These are phyloP conservation scores for Geotrichum phurueaensis DNA, from an alignment of 1,139 yeast species.

Conservation along the genomic window DNA sequence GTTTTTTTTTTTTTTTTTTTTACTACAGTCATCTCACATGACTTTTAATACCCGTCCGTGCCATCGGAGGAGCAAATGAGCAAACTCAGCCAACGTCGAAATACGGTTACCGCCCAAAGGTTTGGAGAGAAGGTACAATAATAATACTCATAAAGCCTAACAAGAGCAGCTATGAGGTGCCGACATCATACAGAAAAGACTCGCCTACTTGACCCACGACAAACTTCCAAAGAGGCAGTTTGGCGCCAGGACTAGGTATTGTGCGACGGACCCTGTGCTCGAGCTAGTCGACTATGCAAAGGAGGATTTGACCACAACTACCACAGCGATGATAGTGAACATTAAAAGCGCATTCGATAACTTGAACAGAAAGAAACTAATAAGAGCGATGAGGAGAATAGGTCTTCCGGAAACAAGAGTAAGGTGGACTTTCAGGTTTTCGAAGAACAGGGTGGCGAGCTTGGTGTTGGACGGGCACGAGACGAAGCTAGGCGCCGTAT, in stretches of 20 bases:
- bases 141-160: too few relatives aligned
- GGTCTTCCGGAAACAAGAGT: too few relatives aligned
- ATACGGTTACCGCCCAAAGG: too few relatives aligned
- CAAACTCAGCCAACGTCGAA: too few relatives aligned
- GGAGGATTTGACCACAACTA: background rate
- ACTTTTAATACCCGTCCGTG: background rate
- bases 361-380: slow-evolving; percentile 17
- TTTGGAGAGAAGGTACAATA: too few relatives aligned
- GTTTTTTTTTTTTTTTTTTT: background rate
- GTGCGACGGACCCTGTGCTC: slow-evolving; percentile 17
- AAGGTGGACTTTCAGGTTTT: background rate
- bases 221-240: too few relatives aligned
- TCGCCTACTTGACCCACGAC: too few relatives aligned
- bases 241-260: too few relatives aligned
- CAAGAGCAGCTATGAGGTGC: too few relatives aligned
- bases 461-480: background rate
- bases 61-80: too few relatives aligned
- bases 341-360: slow-evolving; percentile 22
- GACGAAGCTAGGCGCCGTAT: background rate
- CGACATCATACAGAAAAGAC: too few relatives aligned
- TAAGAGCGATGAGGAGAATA: too few relatives aligned
- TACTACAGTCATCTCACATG: background rate
- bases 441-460: background rate
- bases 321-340: slow-evolving; percentile 17
- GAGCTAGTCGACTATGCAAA: background rate